These are phyloP conservation scores for Nematocida parisii DNA, from an alignment of 371 early-diverging fungal genomes.

Conservation along the genomic window DNA sequence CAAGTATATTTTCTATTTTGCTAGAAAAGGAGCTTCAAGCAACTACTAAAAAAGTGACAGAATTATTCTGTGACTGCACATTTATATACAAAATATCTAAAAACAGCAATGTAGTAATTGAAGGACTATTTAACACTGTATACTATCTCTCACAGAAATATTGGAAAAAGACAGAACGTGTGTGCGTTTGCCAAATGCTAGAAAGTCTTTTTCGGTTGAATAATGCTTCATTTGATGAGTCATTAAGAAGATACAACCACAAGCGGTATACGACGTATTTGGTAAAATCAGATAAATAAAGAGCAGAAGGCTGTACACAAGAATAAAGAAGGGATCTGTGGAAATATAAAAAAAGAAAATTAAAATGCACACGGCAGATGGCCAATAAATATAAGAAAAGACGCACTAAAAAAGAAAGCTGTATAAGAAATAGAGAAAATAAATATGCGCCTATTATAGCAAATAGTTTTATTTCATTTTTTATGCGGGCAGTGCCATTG, in stretches of 20 bases:
- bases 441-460: not conserved
- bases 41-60: not conserved
- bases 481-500: slow-evolving; percentile 49
- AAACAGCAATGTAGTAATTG: slow-evolving; percentile 14
- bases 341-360: not conserved
- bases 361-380: not conserved
- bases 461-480: slow-evolving; percentile 16
- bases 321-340: not conserved
- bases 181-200: slow-evolving; percentile 21
- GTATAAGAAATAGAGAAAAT: slow-evolving; percentile 1
- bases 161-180: slow-evolving; percentile 44
- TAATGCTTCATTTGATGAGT: slow-evolving; percentile 11
- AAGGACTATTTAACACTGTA: slow-evolving; percentile 16
- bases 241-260: slow-evolving; percentile 23
- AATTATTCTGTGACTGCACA: not conserved
- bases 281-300: not conserved
- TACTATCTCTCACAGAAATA: slow-evolving; percentile 43
- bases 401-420: not conserved
- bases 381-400: not conserved
- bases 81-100: slow-evolving; percentile 1
- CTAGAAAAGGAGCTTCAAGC: slow-evolving; percentile 26
- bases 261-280: not conserved
- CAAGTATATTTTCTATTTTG: slow-evolving; percentile 4
- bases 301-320: not conserved
- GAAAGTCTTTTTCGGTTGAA: slow-evolving; percentile 25